These are phyloP conservation scores for Amanita pseudoporphyria DNA, from an alignment of 768 basidiomycete species.

Conservation along the genomic window DNA sequence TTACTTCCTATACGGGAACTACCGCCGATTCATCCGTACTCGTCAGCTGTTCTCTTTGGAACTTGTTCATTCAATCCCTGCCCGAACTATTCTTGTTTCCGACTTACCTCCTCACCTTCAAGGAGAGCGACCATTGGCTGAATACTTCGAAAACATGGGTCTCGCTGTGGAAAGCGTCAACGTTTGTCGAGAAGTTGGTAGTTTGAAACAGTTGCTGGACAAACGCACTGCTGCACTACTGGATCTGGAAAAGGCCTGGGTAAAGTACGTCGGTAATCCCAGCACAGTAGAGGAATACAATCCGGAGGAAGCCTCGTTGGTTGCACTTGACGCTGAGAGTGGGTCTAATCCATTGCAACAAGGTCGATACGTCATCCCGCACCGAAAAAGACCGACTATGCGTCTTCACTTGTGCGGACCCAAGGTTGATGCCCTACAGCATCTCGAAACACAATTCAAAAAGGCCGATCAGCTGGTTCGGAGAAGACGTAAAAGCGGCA, in stretches of 20 bases:
- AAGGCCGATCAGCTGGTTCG: slow-evolving; percentile 80
- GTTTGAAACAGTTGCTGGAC: slow-evolving; percentile 64
- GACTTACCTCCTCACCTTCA: slow-evolving; percentile 78
- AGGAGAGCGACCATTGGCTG: slow-evolving; percentile 77
- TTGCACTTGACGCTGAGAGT: slow-evolving; percentile 44
- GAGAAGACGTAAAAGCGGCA: slow-evolving; percentile 58
- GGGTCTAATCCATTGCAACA: slow-evolving; percentile 27
- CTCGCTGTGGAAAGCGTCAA: slow-evolving; percentile 89
- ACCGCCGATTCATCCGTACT: slow-evolving; percentile 77
- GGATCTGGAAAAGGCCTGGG: slow-evolving; percentile 79
- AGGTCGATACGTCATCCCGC: slow-evolving; percentile 57
- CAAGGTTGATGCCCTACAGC: slow-evolving; percentile 85
- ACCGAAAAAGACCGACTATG: slow-evolving; percentile 66
- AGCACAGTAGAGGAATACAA: slow-evolving; percentile 78
- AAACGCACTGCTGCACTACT: slow-evolving; percentile 72
- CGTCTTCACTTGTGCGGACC: slow-evolving; percentile 64
- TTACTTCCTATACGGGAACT: slow-evolving; percentile 83
- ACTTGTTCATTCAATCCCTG: slow-evolving; percentile 89
- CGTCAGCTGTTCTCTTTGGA: slow-evolving; percentile 93
- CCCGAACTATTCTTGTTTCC: slow-evolving; percentile 85
- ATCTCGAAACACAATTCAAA: slow-evolving; percentile 70
- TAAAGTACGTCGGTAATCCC: slow-evolving; percentile 89
- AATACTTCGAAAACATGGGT: slow-evolving; percentile 88
- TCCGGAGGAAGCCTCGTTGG: slow-evolving; percentile 45
- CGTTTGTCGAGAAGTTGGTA: slow-evolving; percentile 75